Evolutionary conservation across 768 basidiomycete species (phyloP).

Genomic region (Butyriboletus loyo): DNA sequence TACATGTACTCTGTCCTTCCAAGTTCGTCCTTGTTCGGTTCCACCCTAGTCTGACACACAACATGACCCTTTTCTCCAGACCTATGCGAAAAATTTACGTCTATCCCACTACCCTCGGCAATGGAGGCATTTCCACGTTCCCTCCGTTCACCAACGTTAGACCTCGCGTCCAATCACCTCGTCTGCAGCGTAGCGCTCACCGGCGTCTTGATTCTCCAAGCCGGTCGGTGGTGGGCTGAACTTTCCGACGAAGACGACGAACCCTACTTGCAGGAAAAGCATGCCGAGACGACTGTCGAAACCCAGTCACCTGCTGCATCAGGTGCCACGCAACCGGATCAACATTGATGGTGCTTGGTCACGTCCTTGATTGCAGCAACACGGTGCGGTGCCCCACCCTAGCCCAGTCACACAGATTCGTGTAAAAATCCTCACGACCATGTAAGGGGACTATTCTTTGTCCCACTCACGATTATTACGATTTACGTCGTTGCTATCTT

Average conservation of each 20-base stretch:
- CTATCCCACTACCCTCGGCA: constrained; percentile 50
- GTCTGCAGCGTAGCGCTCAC: constrained; percentile 86
- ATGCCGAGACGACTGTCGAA: constrained; percentile 16
- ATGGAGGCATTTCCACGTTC: constrained; percentile 60
- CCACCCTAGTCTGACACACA: background rate
- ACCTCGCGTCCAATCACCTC: constrained; percentile 80
- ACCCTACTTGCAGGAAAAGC: constrained; percentile 30
- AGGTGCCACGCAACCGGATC: constrained; percentile 1
- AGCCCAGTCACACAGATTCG: background rate
- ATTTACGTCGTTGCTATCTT: constrained; percentile 29
- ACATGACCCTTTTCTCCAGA: constrained; percentile 35
- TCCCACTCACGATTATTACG: constrained; percentile 16
- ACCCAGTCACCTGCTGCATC: constrained; percentile 1
- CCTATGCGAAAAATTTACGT: constrained; percentile 55
- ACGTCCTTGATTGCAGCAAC: background rate
- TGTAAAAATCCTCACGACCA: constrained; percentile 8
- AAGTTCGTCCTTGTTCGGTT: constrained; percentile 45
- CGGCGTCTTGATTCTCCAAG: constrained; percentile 81
- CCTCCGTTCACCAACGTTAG: constrained; percentile 63
- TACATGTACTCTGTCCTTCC: constrained; percentile 78
- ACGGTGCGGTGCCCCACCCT: background rate
- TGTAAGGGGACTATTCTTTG: background rate
- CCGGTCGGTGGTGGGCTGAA: constrained; percentile 84
- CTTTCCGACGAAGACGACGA: constrained; percentile 61
- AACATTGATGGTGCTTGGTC: constrained; percentile 8